Evolutionary conservation across 306 rosid species (phyloP).

Genomic region (Coriaria nepalensis): DNA sequence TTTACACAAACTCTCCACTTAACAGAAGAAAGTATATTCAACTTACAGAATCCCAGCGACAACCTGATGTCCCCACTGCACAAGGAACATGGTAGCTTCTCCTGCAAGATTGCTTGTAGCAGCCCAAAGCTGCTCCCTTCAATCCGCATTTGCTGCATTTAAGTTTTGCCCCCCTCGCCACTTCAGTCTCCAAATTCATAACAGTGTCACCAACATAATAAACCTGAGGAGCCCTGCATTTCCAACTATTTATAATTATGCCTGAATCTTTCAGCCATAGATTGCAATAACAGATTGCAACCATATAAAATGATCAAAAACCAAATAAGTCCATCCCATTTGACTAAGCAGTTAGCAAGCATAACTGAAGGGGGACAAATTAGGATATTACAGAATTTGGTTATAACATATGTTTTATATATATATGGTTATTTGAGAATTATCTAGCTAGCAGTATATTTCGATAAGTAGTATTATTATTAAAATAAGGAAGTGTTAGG

Average conservation of each 20-base stretch:
- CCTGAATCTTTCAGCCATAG: too few species aligned
- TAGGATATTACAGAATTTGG: background rate
- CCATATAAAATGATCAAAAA: background rate
- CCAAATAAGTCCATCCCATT: background rate
- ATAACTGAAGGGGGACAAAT: too few species aligned
- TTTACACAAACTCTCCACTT: background rate
- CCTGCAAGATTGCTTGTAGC: constrained; percentile 69
- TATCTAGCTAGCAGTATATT: background rate
- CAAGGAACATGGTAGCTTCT: constrained; percentile 80
- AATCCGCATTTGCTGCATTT: constrained; percentile 67
- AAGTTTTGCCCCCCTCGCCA: constrained; percentile 77
- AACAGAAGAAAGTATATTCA: background rate
- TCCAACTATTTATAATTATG: too few species aligned
- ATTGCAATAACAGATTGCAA: background rate
- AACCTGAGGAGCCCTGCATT: constrained; percentile 87
- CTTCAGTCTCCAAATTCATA: constrained; percentile 63
- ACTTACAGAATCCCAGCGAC: constrained; percentile 67
- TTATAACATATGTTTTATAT: too few species aligned
- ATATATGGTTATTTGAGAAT: background rate
- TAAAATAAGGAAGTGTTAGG: background rate
- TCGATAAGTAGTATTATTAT: background rate
- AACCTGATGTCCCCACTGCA: constrained; percentile 52
- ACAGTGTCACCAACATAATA: constrained; percentile 43
- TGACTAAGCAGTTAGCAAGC: background rate
- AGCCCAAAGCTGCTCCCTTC: constrained; percentile 95